phyloP scores from a whole-genome alignment of 2,329 filamentous ascomycete species.

The Cladophialophora bantiana region DNA sequence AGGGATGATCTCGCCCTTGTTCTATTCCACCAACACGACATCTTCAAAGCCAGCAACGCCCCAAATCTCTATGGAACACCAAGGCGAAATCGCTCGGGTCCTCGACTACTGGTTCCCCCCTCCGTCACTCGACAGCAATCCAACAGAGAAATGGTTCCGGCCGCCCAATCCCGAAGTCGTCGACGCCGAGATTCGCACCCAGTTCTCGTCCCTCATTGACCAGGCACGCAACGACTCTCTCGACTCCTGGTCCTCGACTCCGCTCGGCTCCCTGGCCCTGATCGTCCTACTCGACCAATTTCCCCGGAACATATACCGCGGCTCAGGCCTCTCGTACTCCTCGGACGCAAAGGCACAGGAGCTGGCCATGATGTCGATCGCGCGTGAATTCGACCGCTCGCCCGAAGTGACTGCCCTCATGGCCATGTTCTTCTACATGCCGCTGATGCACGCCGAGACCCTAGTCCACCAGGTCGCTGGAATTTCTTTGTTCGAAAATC shows the following conservation, averaged over 20 bases:
- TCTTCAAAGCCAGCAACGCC: not conserved
- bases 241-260: constrained; percentile 34
- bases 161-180: constrained; percentile 10
- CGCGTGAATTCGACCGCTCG: constrained; percentile 42
- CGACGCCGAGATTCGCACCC: constrained; percentile 38
- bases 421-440: constrained; percentile 43
- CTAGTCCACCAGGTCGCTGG: constrained; percentile 45
- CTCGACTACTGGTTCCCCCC: constrained; percentile 43
- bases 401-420: constrained; percentile 37
- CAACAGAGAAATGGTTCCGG: constrained; percentile 38
- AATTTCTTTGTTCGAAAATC: constrained; percentile 39
- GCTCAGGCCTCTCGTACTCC: constrained; percentile 43
- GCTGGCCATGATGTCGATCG: constrained; percentile 42
- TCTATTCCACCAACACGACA: constrained; percentile 18
- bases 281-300: constrained; percentile 52
- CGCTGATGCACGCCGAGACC: constrained; percentile 48
- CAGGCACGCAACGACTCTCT: constrained; percentile 38
- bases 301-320: constrained; percentile 48
- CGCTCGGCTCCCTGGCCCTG: constrained; percentile 45
- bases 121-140: constrained; percentile 17
- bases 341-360: constrained; percentile 44
- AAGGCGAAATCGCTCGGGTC: constrained; percentile 32
- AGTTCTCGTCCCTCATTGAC: constrained; percentile 37
- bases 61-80: constrained; percentile 9
- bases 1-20: constrained; percentile 10